These are phyloP conservation scores for Ogataea minuta DNA, from an alignment of 805 yeast species.

Conservation along the genomic window DNA sequence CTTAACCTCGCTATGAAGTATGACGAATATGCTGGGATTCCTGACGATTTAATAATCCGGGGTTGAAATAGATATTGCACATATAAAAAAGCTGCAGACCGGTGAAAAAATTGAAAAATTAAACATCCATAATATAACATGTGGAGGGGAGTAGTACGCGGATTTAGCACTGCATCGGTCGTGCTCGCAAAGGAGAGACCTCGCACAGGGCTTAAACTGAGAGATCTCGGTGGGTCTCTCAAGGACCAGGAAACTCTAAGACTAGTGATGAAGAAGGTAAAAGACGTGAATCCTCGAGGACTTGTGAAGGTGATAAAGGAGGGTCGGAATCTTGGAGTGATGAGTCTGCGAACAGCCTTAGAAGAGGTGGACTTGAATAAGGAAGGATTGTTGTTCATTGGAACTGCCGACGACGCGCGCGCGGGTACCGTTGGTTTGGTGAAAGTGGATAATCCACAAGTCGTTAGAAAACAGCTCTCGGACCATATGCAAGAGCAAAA, in stretches of 20 bases:
- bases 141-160: not conserved
- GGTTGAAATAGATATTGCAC: slow-evolving; percentile 26
- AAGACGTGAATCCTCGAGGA: slow-evolving; percentile 19
- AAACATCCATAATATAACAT: not conserved
- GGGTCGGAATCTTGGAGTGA: slow-evolving; percentile 16
- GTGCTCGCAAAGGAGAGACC: too few relatives aligned
- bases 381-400: slow-evolving; percentile 28
- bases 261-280: slow-evolving; percentile 19
- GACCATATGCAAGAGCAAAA: slow-evolving; percentile 27
- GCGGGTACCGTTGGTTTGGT: slow-evolving; percentile 21
- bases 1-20: slow-evolving; percentile 87
- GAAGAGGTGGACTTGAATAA: slow-evolving; percentile 23
- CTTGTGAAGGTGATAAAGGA: slow-evolving; percentile 21
- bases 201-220: not conserved
- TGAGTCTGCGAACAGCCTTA: slow-evolving; percentile 12
- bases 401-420: slow-evolving; percentile 10
- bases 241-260: slow-evolving; percentile 30
- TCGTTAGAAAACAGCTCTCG: slow-evolving; percentile 29
- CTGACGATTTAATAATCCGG: slow-evolving; percentile 59
- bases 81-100: not conserved
- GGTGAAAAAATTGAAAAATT: slow-evolving; percentile 1
- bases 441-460: slow-evolving; percentile 24
- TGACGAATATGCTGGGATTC: slow-evolving; percentile 94
- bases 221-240: slow-evolving; percentile 23
- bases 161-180: not conserved